Evolutionary conservation across 1,139 yeast species (phyloP).

Genomic region (Candida glucosophila): DNA sequence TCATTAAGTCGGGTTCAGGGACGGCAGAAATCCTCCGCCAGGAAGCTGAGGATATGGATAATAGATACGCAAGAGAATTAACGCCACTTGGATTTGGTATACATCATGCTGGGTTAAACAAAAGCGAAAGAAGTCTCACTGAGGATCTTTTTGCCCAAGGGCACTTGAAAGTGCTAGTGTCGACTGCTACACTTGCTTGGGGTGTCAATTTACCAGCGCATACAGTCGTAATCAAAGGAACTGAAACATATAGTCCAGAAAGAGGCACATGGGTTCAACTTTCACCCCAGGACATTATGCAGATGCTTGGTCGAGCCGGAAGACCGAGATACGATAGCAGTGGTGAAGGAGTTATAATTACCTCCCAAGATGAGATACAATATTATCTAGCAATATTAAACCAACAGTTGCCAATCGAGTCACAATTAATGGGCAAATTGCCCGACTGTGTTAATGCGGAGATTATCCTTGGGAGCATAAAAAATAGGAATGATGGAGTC

Average conservation of each 20-base stretch:
- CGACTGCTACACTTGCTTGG: slow-evolving; percentile 97
- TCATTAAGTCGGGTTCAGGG: slow-evolving; percentile 49
- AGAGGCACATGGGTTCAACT: slow-evolving; percentile 82
- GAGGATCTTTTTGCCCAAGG: slow-evolving; percentile 91
- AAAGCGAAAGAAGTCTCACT: slow-evolving; percentile 64
- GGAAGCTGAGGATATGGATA: slow-evolving; percentile 52
- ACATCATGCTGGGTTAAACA: slow-evolving; percentile 88
- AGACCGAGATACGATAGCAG: slow-evolving; percentile 87
- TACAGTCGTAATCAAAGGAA: slow-evolving; percentile 90
- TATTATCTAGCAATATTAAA: slow-evolving; percentile 83
- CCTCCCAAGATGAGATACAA: slow-evolving; percentile 77
- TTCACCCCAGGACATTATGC: slow-evolving; percentile 89
- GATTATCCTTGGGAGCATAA: slow-evolving; percentile 64
- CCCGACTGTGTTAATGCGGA: slow-evolving; percentile 84
- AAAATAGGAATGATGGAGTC: slow-evolving; percentile 55
- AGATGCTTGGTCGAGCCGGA: slow-evolving; percentile 97
- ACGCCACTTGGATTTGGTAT: slow-evolving; percentile 74
- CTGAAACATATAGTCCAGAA: slow-evolving; percentile 89
- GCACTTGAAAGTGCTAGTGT: slow-evolving; percentile 69
- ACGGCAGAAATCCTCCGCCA: slow-evolving; percentile 52
- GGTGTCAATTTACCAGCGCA: slow-evolving; percentile 98
- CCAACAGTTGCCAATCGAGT: slow-evolving; percentile 88
- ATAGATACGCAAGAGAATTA: slow-evolving; percentile 49
- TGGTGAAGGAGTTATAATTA: slow-evolving; percentile 92
- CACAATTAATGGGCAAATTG: slow-evolving; percentile 65